phyloP scores from a whole-genome alignment of 2,329 filamentous ascomycete genomes.

The Aureobasidium sp. region DNA sequence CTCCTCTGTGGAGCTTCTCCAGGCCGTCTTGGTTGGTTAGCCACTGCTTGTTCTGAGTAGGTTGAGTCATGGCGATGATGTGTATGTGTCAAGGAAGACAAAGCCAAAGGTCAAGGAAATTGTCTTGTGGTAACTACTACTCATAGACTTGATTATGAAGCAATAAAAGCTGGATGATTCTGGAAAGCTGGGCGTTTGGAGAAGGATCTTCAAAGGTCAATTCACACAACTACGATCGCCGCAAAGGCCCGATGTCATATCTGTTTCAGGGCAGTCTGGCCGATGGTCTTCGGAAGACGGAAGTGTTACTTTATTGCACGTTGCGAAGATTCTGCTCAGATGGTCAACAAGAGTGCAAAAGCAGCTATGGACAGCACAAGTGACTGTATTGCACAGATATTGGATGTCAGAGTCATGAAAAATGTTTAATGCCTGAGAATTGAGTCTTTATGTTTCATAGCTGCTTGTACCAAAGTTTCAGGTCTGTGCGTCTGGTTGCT shows the following conservation, averaged over 20 bases:
- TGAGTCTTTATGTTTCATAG: not conserved
- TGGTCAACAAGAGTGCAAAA: not conserved
- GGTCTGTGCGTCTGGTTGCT: not conserved
- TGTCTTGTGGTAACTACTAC: not conserved
- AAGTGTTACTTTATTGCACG: not conserved
- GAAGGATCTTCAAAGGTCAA: not conserved
- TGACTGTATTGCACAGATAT: not conserved
- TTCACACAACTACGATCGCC: not conserved
- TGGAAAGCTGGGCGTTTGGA: conserved; percentile 5
- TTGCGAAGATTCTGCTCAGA: not conserved
- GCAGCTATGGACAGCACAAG: not conserved
- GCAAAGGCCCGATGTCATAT: not conserved
- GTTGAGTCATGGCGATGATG: conserved; percentile 15
- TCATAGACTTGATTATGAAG: conserved; percentile 1
- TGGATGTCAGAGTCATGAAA: not conserved
- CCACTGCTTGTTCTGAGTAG: conserved; percentile 32
- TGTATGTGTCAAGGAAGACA: not conserved
- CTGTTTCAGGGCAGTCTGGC: not conserved
- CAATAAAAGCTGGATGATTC: not conserved
- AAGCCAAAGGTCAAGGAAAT: not conserved
- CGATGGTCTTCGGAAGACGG: not conserved
- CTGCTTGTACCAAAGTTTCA: not conserved
- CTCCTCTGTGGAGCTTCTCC: conserved; percentile 32
- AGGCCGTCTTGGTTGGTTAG: conserved; percentile 37
- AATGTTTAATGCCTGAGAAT: not conserved